Conservation (phyloP, 768 basidiomycete species). For the Botryobasidium botryosum region DNA sequence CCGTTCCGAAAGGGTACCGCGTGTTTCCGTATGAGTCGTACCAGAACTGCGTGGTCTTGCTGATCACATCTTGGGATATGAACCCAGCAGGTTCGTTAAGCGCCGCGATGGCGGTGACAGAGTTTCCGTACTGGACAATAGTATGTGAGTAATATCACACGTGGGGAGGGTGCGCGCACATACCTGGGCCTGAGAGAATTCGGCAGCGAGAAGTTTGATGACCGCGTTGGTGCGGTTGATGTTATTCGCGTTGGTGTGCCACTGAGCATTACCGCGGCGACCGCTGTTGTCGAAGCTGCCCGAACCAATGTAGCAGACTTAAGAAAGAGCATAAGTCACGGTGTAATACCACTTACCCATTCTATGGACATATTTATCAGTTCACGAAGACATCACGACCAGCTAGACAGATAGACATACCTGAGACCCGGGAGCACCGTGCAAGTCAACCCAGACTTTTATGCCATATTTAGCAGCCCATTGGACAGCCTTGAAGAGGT, state of each 20-base stretch:
- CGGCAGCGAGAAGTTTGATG: constrained; percentile 39
- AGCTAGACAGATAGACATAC: neutral
- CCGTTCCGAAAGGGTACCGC: constrained; percentile 30
- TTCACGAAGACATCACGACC: too few species aligned
- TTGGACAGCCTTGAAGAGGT: constrained; percentile 22
- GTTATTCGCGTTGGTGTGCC: constrained; percentile 51
- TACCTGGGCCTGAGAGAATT: constrained; percentile 31
- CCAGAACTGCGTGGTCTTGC: constrained; percentile 42
- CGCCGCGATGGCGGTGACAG: constrained; percentile 53
- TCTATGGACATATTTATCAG: too few species aligned
- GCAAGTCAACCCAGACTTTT: constrained; percentile 70
- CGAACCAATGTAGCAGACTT: neutral
- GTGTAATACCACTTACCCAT: neutral
- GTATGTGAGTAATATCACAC: too few species aligned
- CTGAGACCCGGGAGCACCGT: constrained; percentile 72
- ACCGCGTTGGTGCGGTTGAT: constrained; percentile 49
- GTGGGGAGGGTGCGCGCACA: too few species aligned
- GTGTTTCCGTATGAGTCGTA: constrained; percentile 42
- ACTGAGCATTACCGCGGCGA: constrained; percentile 34
- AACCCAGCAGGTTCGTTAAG: constrained; percentile 69
- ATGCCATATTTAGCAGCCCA: constrained; percentile 61
- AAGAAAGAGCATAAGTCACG: neutral
- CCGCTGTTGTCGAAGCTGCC: constrained; percentile 69
- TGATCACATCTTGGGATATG: constrained; percentile 25
- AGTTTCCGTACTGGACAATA: constrained; percentile 26